Evolutionary conservation across 2,329 filamentous ascomycete species (phyloP), one percentile per base, ranked within the genome.

Genomic region (Penicillium polonicum): DNA sequence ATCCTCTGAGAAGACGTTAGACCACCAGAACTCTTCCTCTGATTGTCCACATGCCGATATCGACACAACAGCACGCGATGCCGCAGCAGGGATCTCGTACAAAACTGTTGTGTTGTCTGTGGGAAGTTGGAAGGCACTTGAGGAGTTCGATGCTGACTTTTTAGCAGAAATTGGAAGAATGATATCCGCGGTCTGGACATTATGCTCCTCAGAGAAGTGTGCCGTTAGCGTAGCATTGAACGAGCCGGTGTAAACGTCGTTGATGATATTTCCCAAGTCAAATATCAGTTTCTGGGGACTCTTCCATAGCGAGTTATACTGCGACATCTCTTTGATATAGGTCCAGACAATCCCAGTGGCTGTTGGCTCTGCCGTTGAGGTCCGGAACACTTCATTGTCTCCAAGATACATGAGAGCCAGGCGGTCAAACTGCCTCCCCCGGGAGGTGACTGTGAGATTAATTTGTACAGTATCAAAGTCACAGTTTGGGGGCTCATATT

Each of bases 1-100:
- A 61, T 87, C 82, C 10, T 83, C 83, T 43, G 87, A 81, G 2
- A 88, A 82, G 1, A 91, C 86, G 68, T 93, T 93, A 57, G 82
- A 84, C 86, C 89, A 94, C 90, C 91, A 95, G 68, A 93, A 93
- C 71, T 95, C 91, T 75, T 94, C 91, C 17, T 80, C 76, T 0
- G 82, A 82, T 71, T 94, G 91, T 0, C 89, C 91, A 63, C 87
- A 91, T 17, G 90, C 89, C 9, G 88, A 85, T n/a, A 94, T 81
- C 0, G 88, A 86, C 55, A 93, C 84, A 9, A 92, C 83, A 19
- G 90, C 91, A 57, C 87, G 85, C 52, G 84, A 83, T 21, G 82
- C 80, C 66, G 90, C 88, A 49, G 76, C 79, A 2, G 90, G 90
- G 43, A 95, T 79, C n/a, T 65, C 75, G 42, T 91, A 72, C 0